A percentile compares a stretch with the other conserved stretches of the same genome.
Conservation (phyloP, 2,329 filamentous ascomycete genomes). For the Clonostachys sp. region DNA sequence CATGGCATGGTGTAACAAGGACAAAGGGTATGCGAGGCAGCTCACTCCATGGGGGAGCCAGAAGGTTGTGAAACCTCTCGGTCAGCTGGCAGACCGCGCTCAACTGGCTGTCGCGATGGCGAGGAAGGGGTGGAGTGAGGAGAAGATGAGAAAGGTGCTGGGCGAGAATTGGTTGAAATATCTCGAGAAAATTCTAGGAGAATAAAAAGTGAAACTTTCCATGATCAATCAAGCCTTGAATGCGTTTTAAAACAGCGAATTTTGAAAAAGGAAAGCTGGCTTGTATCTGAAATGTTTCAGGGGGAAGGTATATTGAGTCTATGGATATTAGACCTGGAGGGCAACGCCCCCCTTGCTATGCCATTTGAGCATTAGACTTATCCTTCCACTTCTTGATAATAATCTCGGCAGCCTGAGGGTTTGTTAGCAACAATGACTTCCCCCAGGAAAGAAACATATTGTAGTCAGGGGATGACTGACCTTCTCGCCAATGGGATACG, state of each 20-base stretch:
- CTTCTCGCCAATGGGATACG: constrained; percentile 50
- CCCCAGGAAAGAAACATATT: background rate
- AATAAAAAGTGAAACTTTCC: background rate
- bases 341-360: background rate
- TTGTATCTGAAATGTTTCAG: no score
- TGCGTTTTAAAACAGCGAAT: no score
- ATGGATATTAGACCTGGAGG: no score
- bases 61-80: constrained; percentile 31
- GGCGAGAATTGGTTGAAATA: constrained; percentile 32
- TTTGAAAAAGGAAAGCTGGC: no score
- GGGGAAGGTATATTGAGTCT: no score
- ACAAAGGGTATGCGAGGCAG: constrained; percentile 29
- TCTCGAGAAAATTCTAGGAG: constrained; percentile 21
- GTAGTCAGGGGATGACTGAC: constrained; percentile 2
- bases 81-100: constrained; percentile 22
- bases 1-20: constrained; percentile 32
- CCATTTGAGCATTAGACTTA: background rate
- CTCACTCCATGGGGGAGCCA: constrained; percentile 31
- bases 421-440: constrained; percentile 2
- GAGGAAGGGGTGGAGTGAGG: constrained; percentile 25
- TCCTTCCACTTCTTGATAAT: constrained; percentile 8
- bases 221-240: no score
- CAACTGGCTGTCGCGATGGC: constrained; percentile 29
- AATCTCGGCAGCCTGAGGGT: constrained; percentile 8
- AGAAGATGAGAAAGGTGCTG: constrained; percentile 29